Percentiles rank a stretch among this genome's conserved stretches.
phyloP scores from a whole-genome alignment of 2,329 filamentous ascomycete genomes.

The Leptographium wingfieldii region DNA sequence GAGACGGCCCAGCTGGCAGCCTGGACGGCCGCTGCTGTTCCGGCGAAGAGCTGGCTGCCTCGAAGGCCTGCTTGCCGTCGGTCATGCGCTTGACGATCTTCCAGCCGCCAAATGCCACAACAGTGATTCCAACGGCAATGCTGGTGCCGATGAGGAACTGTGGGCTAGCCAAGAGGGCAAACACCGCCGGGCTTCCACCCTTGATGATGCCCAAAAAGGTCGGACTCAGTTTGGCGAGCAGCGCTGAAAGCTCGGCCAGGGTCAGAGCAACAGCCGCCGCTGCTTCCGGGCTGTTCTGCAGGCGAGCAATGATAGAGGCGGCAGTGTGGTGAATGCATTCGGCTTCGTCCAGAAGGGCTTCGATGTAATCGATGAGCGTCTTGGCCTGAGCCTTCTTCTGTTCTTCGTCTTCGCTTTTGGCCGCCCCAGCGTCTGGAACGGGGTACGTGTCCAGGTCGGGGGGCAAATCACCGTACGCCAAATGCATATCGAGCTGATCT shows the following conservation, averaged over 20 bases:
- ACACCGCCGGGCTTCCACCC: conserved; percentile 69
- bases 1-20: not conserved
- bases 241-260: conserved; percentile 75
- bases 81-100: conserved; percentile 88
- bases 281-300: conserved; percentile 63
- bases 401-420: conserved; percentile 35
- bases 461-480: conserved; percentile 78
- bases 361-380: conserved; percentile 59
- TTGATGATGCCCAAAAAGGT: conserved; percentile 66
- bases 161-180: conserved; percentile 74
- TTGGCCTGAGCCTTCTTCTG: conserved; percentile 33
- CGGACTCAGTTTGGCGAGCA: conserved; percentile 75
- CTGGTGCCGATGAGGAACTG: conserved; percentile 92
- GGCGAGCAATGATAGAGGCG: conserved; percentile 64
- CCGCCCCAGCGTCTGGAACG: conserved; percentile 26
- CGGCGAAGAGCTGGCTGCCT: not conserved
- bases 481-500: conserved; percentile 64
- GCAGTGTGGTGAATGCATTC: conserved; percentile 81
- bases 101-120: conserved; percentile 91
- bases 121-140: conserved; percentile 80
- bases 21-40: not conserved
- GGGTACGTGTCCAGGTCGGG: conserved; percentile 46
- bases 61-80: conserved; percentile 20
- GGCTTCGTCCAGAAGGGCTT: conserved; percentile 69
- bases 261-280: conserved; percentile 90